Percentiles rank a stretch among this genome's conserved stretches.
phyloP scores from a whole-genome alignment of 352 stramenopile genomes.

The Phytophthora pseudosyringae region DNA sequence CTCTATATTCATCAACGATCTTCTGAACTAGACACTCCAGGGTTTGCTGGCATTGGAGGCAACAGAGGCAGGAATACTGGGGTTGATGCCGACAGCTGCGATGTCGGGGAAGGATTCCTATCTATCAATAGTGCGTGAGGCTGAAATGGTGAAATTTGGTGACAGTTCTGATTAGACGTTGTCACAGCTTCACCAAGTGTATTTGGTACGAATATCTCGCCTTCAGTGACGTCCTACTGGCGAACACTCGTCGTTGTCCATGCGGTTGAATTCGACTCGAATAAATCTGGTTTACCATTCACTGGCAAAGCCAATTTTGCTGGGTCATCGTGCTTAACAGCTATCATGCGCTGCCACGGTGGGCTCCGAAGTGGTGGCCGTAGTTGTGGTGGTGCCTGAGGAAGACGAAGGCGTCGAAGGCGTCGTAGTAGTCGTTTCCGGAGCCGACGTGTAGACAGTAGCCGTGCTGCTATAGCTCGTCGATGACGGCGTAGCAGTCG shows the following conservation, averaged over 20 bases:
- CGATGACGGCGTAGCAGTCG: neutral
- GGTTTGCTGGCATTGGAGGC: no score
- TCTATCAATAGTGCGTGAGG: no score
- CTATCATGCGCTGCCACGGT: constrained; percentile 17
- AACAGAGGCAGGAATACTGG: no score
- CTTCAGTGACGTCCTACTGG: neutral
- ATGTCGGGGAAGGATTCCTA: no score
- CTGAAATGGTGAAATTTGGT: no score
- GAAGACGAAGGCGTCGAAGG: no score
- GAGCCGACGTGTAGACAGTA: neutral
- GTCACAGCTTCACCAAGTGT: no score
- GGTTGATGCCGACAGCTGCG: no score
- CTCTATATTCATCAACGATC: no score
- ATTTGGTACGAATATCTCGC: no score
- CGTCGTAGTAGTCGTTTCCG: neutral
- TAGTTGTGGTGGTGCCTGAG: neutral
- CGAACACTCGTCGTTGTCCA: neutral
- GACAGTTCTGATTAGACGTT: no score
- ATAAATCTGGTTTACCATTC: constrained; percentile 1
- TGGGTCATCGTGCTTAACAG: constrained; percentile 3
- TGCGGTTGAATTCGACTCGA: neutral
- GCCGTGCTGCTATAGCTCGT: neutral
- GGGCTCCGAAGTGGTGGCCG: constrained; percentile 1
- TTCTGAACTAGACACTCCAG: no score
- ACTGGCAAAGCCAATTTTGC: neutral